Base-by-base conservation (phyloP, 176 grass and related monocot species). In the Oryza brachyantha region DNA sequence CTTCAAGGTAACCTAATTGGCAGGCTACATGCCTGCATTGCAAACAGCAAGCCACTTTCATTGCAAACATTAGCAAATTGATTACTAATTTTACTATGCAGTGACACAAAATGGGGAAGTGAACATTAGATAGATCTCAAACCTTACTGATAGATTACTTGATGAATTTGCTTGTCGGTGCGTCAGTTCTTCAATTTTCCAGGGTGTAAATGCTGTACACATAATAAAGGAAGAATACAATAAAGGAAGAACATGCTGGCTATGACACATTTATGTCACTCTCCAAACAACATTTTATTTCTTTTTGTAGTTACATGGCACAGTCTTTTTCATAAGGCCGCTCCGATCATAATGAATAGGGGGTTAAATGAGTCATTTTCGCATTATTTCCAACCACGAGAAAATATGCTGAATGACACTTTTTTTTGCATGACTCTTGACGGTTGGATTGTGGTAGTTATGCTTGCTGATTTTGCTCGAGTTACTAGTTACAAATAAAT, bases 1-100 rank as follows among this genome's bases (percentile, higher is more conserved):
- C 78, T 95, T 96, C 75, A 99, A 99, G 90, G 96, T 99, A 71
- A 46, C 62, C 54, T 79, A 79, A 67, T 2, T 40, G 69, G 26
- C 35, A 57, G 27, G 29, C 16, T 39, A 26, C 8, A 10, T 10
- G 3, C 19, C 9, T 10, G 70, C 40, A 63, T 64, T 70, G 22
- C 13, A 0, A 46, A 4, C 12, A 26, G n/a, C n/a, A n/a, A n/a
- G n/a, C n/a, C n/a, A n/a, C n/a, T n/a, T n/a, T n/a, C 40, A 63
- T 64, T 70, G 22, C 13, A 0, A 46, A 4, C 12, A 26, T 26
- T 46, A 24, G 28, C 52, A 43, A 48, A 39, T 29, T 79, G 8
- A 11, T 19, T 52, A 39, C 46, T 61, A 55, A 42, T 42, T 59
- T 26, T 13, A 10, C 5, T n/a, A n/a, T 45, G 31, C 40, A 27